phyloP scores from a whole-genome alignment of 768 basidiomycete genomes.

The Mycena sanguinolenta region DNA sequence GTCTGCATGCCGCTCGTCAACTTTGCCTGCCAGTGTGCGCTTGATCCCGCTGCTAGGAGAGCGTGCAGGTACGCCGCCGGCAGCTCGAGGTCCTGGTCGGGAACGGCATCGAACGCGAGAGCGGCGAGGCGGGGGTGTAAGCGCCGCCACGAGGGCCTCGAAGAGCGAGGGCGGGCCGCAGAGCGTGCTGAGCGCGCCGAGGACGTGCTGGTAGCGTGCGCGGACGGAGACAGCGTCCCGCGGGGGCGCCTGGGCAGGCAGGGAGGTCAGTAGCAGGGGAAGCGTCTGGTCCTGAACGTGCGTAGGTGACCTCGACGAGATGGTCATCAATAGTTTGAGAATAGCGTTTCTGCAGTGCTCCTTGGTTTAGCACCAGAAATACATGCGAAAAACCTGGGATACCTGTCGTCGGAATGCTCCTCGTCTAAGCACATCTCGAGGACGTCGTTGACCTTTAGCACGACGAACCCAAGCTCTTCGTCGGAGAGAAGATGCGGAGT shows the following conservation, averaged over 20 bases:
- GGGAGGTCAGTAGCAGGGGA: slow-evolving; percentile 80
- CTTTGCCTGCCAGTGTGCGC: slow-evolving; percentile 66
- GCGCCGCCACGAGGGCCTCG: slow-evolving; percentile 83
- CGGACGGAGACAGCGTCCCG: slow-evolving; percentile 68
- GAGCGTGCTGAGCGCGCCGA: slow-evolving; percentile 77
- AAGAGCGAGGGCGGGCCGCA: slow-evolving; percentile 86
- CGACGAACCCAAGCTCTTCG: slow-evolving; percentile 84
- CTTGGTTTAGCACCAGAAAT: slow-evolving; percentile 2
- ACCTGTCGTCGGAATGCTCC: slow-evolving; percentile 68
- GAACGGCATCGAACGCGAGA: slow-evolving; percentile 20
- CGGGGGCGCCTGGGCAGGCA: slow-evolving; percentile 77
- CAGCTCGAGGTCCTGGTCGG: slow-evolving; percentile 59
- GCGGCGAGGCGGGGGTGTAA: slow-evolving; percentile 76
- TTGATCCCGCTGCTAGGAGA: slow-evolving; percentile 78
- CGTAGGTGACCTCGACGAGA: slow-evolving; percentile 70
- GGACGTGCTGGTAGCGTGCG: slow-evolving; percentile 73
- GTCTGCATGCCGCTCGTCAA: slow-evolving; percentile 71
- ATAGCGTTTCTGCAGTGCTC: slow-evolving; percentile 62
- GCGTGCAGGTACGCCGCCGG: slow-evolving; percentile 89
- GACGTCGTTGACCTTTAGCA: slow-evolving; percentile 81
- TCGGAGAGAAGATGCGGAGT: slow-evolving; percentile 73
- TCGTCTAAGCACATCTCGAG: slow-evolving; percentile 66
- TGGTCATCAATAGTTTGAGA: slow-evolving; percentile 72
- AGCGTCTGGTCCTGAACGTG: slow-evolving; percentile 83
- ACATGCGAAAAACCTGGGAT: slow-evolving; percentile 3